Base-by-base conservation (phyloP, 768 basidiomycete genomes). In the Termitomyces sp. region DNA sequence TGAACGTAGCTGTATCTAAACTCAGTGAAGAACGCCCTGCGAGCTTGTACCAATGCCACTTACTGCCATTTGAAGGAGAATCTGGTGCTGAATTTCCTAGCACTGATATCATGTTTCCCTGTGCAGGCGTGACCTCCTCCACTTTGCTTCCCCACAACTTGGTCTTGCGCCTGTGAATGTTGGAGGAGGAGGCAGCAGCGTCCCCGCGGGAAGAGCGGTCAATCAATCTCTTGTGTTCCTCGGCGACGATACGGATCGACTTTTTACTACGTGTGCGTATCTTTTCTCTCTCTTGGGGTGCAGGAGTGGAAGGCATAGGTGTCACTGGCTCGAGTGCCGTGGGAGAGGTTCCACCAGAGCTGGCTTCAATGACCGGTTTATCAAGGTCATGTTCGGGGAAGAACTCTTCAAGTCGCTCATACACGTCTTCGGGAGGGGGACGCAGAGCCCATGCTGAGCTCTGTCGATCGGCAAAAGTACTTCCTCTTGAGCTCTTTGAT, bases 341-440 rank as follows among this genome's bases (percentile, higher is more conserved):
- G 1, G 93, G 91, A 3, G 90, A 91, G 4, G 88, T 86, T 44
- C 89, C 88, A 10, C 91, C 89, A 4, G 87, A 89, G 43, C 79
- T 82, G 35, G 88, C 86, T 65, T 98, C 96, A 56, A 98, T 91
- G 63, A 98, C 89, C 2, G 95, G 95, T 69, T 94, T 91, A 72
- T 98, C 97, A 50, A 98, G 84, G 68, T 98, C 95, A 69, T 97
- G 92, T 63, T 90, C 88, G 0, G 96, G 95, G 81, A 99, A 99
- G 78, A 93, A 98, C 61, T 89, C 87, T 65, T 98, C 93, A 8
- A 99, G 80, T 57, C 91, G 86, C 46, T 98, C 90, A 69, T 94
- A 93, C 47, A 99, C 89, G 64, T 91, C 90, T 74, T 98, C 97
- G 0, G 95, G 86, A 48, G 87, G 85, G 32, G 95, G 95, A 66